Evolutionary conservation across 768 basidiomycete genomes (phyloP).

Genomic region (Mycena kentingensis): DNA sequence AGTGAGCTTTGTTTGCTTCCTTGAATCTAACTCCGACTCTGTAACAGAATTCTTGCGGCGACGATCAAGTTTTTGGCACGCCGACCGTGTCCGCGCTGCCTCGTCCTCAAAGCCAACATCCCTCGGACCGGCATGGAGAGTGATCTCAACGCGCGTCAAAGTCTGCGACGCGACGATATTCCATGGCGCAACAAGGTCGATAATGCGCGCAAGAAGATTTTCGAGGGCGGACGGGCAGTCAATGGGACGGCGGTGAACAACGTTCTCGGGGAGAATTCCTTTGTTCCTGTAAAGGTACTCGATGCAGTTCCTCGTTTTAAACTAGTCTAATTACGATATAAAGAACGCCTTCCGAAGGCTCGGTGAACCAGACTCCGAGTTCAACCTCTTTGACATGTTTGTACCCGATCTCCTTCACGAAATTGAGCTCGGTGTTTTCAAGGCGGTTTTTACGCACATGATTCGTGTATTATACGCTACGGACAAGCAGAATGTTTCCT

Average conservation of each 20-base stretch:
- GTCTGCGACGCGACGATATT: not conserved
- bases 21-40: not conserved
- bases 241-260: slow-evolving; percentile 1
- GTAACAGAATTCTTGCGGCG: slow-evolving; percentile 21
- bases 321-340: not conserved
- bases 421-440: slow-evolving; percentile 38
- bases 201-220: slow-evolving; percentile 19
- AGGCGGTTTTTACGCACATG: slow-evolving; percentile 32
- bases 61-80: slow-evolving; percentile 21
- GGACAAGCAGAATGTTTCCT: slow-evolving; percentile 11
- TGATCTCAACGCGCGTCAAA: slow-evolving; percentile 1
- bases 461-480: slow-evolving; percentile 28
- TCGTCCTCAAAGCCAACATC: slow-evolving; percentile 14
- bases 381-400: slow-evolving; percentile 28
- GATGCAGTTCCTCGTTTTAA: not conserved
- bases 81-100: slow-evolving; percentile 28
- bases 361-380: no score
- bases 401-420: slow-evolving; percentile 36
- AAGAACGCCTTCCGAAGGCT: no score
- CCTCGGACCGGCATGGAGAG: slow-evolving; percentile 8
- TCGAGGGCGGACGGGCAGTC: slow-evolving; percentile 4
- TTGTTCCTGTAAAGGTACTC: slow-evolving; percentile 23
- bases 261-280: slow-evolving; percentile 13
- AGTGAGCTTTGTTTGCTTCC: slow-evolving; percentile 14
- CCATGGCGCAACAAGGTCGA: slow-evolving; percentile 2